These are phyloP conservation scores for Apiotrichum gamsii DNA, from an alignment of 1,284 basidiomycete genomes.

Conservation along the genomic window DNA sequence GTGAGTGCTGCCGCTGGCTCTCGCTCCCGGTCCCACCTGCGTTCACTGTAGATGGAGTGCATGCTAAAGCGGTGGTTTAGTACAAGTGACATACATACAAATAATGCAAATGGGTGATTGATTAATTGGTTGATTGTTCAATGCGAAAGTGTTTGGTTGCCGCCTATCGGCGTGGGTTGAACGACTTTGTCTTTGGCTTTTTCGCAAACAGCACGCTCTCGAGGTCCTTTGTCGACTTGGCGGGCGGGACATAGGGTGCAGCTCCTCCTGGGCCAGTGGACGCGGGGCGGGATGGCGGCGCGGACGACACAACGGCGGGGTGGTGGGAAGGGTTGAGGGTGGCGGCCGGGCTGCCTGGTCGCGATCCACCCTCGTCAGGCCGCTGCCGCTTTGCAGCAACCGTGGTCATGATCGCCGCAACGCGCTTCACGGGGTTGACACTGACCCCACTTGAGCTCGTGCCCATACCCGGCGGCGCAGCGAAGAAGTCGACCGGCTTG, in stretches of 20 bases:
- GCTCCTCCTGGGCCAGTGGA: too few relatives aligned
- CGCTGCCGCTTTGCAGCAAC: not conserved
- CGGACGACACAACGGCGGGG: not conserved
- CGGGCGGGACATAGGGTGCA: not conserved
- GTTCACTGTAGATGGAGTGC: too few relatives aligned
- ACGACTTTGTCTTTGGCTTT: slow-evolving; percentile 10
- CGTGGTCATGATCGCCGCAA: too few relatives aligned
- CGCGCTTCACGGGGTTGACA: not conserved
- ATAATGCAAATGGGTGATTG: too few relatives aligned
- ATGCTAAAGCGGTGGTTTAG: too few relatives aligned
- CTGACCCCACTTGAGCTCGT: not conserved
- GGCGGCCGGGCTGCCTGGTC: not conserved
- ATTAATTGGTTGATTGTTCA: too few relatives aligned
- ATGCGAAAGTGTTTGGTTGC: not conserved
- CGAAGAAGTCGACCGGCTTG: slow-evolving; percentile 14
- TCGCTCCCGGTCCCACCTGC: too few relatives aligned
- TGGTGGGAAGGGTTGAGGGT: not conserved
- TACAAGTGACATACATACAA: too few relatives aligned
- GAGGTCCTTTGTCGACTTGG: slow-evolving; percentile 4
- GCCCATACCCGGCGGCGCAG: not conserved
- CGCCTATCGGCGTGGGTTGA: not conserved
- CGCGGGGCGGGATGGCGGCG: not conserved
- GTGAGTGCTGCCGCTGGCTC: too few relatives aligned
- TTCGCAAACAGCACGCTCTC: slow-evolving; percentile 24
- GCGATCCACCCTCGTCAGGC: not conserved